These are phyloP conservation scores for Termitomyces sp. DNA, from an alignment of 768 basidiomycete genomes.

Conservation along the genomic window DNA sequence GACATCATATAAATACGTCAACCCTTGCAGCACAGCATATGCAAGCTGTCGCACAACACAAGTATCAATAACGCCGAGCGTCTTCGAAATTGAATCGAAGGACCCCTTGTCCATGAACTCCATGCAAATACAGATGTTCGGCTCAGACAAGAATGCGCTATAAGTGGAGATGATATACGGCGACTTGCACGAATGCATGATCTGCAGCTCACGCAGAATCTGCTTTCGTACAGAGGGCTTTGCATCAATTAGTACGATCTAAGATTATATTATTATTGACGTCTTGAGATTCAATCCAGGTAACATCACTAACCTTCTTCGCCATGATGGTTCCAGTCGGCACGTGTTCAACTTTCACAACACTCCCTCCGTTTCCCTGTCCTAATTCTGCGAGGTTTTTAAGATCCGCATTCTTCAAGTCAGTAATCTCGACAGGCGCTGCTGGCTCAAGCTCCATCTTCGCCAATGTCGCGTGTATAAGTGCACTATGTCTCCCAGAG, in stretches of 20 bases:
- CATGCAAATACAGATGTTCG: conserved; percentile 99
- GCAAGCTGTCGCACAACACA: conserved; percentile 92
- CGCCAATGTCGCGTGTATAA: conserved; percentile 73
- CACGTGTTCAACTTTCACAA: conserved; percentile 89
- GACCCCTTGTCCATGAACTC: conserved; percentile 94
- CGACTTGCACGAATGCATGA: conserved; percentile 96
- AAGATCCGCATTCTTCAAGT: conserved; percentile 83
- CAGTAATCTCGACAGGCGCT: conserved; percentile 67
- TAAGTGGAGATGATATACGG: conserved; percentile 94
- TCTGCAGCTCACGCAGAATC: conserved; percentile 94
- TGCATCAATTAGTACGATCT: conserved; percentile 97
- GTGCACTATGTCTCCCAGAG: conserved; percentile 51
- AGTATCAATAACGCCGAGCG: conserved; percentile 86
- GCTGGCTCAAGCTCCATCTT: conserved; percentile 80
- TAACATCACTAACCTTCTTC: conserved; percentile 72
- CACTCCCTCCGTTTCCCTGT: conserved; percentile 95
- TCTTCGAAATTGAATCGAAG: conserved; percentile 92
- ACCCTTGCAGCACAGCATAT: conserved; percentile 88
- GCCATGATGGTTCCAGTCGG: conserved; percentile 94
- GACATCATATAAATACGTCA: conserved; percentile 95
- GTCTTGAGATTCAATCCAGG: not conserved
- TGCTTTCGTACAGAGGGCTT: conserved; percentile 95
- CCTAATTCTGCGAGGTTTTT: conserved; percentile 87
- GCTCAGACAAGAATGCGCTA: conserved; percentile 93
- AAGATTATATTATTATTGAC: not conserved